Percentiles rank a stretch among this genome's conserved stretches.
Evolutionary conservation across 1,284 basidiomycete species (phyloP).

Genomic region (Malassezia slooffiae): DNA sequence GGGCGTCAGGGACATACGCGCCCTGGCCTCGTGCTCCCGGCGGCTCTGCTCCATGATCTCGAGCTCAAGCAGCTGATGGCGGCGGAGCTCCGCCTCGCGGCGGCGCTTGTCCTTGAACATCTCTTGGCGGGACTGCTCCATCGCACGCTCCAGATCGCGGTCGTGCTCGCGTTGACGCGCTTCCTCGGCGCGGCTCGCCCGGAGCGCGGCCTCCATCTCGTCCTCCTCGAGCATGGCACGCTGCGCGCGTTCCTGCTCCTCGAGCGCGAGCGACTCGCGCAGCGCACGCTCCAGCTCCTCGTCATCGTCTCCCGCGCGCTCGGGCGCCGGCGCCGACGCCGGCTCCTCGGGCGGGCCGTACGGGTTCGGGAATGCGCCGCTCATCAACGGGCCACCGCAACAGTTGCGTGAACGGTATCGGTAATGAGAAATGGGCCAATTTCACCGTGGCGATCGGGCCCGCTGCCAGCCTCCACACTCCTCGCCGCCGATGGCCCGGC

Average conservation of each 20-base stretch:
- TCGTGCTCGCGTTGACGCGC: constrained; percentile 1
- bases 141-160: not conserved
- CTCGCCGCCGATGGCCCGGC: too few species aligned
- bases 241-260: constrained; percentile 36
- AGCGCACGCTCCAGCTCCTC: constrained; percentile 37
- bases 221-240: constrained; percentile 14
- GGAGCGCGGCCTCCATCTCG: constrained; percentile 9
- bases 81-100: constrained; percentile 13
- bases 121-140: constrained; percentile 10
- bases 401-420: too few species aligned
- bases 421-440: too few species aligned
- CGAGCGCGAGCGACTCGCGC: constrained; percentile 43
- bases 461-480: too few species aligned
- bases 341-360: constrained; percentile 5
- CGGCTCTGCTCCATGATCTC: constrained; percentile 14
- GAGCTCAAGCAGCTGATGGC: constrained; percentile 11
- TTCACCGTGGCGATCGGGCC: too few species aligned
- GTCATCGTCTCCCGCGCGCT: constrained; percentile 38
- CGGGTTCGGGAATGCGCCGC: constrained; percentile 14
- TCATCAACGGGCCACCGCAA: too few species aligned
- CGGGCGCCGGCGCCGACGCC: not conserved
- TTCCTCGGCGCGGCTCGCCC: constrained; percentile 8
- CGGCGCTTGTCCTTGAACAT: constrained; percentile 7
- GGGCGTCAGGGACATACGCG: not conserved
- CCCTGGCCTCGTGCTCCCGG: constrained; percentile 14